phyloP scores from a whole-genome alignment of 345 rosid genomes.

The Trapa incisa region DNA sequence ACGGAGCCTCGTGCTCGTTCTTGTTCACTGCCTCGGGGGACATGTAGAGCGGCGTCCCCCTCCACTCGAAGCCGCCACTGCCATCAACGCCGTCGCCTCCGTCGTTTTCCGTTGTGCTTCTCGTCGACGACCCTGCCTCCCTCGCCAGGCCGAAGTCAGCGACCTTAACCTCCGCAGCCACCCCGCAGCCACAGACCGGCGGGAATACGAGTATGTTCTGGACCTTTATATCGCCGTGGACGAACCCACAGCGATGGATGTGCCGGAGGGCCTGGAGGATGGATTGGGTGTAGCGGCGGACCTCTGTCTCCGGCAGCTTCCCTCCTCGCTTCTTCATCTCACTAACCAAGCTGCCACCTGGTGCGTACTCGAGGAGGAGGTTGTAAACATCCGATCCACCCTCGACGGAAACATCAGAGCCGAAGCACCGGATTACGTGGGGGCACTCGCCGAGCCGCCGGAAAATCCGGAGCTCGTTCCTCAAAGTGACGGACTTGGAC shows the following conservation, averaged over 20 bases:
- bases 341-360: conserved; percentile 49
- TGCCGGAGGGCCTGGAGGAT: conserved; percentile 45
- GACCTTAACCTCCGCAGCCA: conserved; percentile 26
- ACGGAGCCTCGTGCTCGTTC: conserved; percentile 45
- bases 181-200: conserved; percentile 7
- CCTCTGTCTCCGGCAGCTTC: conserved; percentile 39
- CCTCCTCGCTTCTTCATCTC: conserved; percentile 21
- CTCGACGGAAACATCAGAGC: conserved; percentile 28
- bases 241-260: conserved; percentile 52
- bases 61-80: conserved; percentile 14
- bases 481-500: conserved; percentile 21
- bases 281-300: conserved; percentile 29
- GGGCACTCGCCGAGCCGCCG: conserved; percentile 32
- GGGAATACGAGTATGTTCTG: conserved; percentile 35
- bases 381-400: conserved; percentile 38
- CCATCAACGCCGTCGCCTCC: background rate
- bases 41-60: conserved; percentile 73
- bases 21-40: conserved; percentile 63
- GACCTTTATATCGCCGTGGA: conserved; percentile 30
- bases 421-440: conserved; percentile 42
- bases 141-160: conserved; percentile 74
- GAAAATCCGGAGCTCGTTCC: conserved; percentile 39
- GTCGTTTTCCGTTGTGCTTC: background rate
- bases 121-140: conserved; percentile 13
- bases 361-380: conserved; percentile 57